Base-by-base conservation (phyloP, 371 early-diverging fungal species). In the Mortierella sp. region DNA sequence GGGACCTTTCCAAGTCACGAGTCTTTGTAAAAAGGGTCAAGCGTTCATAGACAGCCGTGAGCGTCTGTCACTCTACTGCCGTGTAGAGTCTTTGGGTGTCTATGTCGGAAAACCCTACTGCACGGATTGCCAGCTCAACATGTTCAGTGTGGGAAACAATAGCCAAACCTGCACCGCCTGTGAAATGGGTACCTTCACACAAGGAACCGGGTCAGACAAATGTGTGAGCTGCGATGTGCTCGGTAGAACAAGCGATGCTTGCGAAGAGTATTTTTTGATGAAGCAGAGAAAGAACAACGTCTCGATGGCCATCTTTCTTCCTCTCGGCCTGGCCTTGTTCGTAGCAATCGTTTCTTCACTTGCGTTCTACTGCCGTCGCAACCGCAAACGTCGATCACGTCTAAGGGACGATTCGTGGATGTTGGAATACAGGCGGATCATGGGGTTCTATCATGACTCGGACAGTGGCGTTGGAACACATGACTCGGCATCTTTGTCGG, bases 361-460 rank as follows among this genome's bases (percentile, higher is more conserved):
- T 9, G 28, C 58, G 26, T 12, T 59, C 39, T 63, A 54, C 41
- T 41, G 27, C 16, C 58, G 30, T 38, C 70, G 70, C 21, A 70
- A 47, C 28, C 61, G 71, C 21, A 61, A 59, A 24, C 70, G 66
- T 21, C 70, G 65, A 0, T 65, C 66, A 7, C 70, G 78, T 4
- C 61, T 76, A 7, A 41, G 61, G 1, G 78, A 76, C 30, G 78
- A 76, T 34, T 76, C 78, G 18, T 76, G 78, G 78, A 70, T 69
- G 52, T 59, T 76, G 39, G 70, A 76, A 26, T 76, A 70, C 59
- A 76, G 66, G 56, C 38, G 52, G 12, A 52, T 76, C 19, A 76
- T 76, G 78, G 70, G 70, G 14, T 60, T 69, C 18, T 66, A 76
- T 51, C 78, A 62, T 16, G 78, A 76, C 18, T 46, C 65, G 3